Evolutionary conservation across 2,329 filamentous ascomycete genomes (phyloP).

Genomic region (Colletotrichum sp.): DNA sequence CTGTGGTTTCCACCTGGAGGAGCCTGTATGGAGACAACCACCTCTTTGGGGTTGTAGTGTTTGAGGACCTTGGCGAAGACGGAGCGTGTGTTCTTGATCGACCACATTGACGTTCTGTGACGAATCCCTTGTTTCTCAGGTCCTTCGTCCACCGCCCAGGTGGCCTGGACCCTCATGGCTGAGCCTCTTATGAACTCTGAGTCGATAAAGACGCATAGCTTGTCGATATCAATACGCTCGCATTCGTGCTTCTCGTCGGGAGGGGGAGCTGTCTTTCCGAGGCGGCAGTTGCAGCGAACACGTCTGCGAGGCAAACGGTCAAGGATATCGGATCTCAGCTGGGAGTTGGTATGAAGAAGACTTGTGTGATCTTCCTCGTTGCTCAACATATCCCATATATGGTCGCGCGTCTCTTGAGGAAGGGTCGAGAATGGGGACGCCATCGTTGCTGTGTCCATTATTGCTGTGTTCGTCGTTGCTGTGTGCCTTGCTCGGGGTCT

Average conservation of each 20-base stretch:
- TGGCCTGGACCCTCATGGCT: not conserved
- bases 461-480: not conserved
- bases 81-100: not conserved
- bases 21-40: not conserved
- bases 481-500: not conserved
- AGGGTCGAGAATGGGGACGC: not conserved
- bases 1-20: not conserved
- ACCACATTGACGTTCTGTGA: not conserved
- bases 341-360: not conserved
- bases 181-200: not conserved
- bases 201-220: not conserved
- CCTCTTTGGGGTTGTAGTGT: not conserved
- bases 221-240: not conserved
- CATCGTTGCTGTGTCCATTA: not conserved
- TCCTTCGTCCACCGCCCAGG: not conserved
- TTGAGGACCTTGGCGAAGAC: not conserved
- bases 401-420: not conserved
- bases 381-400: not conserved
- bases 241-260: not conserved
- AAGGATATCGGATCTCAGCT: not conserved
- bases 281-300: not conserved
- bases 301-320: not conserved
- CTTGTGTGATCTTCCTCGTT: not conserved
- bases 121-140: not conserved
- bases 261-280: not conserved